A percentile compares a stretch with the other conserved stretches of the same genome.
phyloP scores from a whole-genome alignment of 805 yeast species.

The Saturnispora besseyi region DNA sequence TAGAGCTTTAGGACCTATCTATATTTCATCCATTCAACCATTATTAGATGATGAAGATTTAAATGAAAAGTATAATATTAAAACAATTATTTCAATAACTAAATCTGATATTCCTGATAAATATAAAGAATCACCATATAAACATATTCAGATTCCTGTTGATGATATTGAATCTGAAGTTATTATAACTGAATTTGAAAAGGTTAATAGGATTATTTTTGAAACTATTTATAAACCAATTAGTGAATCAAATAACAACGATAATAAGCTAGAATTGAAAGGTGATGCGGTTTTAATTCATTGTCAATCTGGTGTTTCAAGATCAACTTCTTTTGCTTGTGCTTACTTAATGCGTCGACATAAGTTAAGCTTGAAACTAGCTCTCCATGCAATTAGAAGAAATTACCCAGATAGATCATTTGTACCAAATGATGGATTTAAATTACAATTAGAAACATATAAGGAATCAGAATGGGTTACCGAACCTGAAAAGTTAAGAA shows the following conservation, averaged over 20 bases:
- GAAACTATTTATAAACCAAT: conserved; percentile 41
- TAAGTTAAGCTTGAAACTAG: conserved; percentile 47
- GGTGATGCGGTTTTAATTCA: conserved; percentile 33
- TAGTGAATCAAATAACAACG: conserved; percentile 7
- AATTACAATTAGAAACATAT: conserved; percentile 61
- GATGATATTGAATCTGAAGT: conserved; percentile 67
- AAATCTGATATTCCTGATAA: conserved; percentile 52
- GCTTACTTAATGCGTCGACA: conserved; percentile 46
- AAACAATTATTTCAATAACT: conserved; percentile 65
- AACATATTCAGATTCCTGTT: conserved; percentile 51
- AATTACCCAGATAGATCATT: conserved; percentile 40
- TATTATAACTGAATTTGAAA: conserved; percentile 52
- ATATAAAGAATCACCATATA: conserved; percentile 36
- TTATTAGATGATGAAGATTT: conserved; percentile 46
- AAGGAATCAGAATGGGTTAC: conserved; percentile 34
- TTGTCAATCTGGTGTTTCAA: conserved; percentile 44
- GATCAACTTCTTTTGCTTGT: conserved; percentile 38
- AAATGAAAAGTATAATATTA: conserved; percentile 42
- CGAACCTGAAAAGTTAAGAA: conserved; percentile 24
- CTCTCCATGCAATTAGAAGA: conserved; percentile 68
- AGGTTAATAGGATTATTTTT: conserved; percentile 58
- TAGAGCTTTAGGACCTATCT: conserved; percentile 72
- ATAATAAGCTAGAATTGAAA: conserved; percentile 14
- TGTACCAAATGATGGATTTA: conserved; percentile 67
- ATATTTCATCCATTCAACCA: conserved; percentile 66